These are phyloP conservation scores for Didymella arachidicola DNA, from an alignment of 2,329 filamentous ascomycete species.

Conservation along the genomic window DNA sequence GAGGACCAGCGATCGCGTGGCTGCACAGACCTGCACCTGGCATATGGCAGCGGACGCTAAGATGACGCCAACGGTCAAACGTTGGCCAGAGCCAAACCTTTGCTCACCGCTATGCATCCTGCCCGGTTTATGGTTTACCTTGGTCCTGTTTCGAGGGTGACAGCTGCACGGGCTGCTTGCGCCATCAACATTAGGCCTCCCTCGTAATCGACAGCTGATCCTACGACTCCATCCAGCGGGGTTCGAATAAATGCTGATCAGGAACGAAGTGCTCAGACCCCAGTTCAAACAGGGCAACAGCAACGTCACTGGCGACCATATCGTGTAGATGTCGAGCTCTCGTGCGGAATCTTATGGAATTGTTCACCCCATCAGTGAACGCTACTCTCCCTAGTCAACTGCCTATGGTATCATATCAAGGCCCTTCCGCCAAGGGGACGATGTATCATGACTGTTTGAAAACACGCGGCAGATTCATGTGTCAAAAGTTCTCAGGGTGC, in stretches of 20 bases:
- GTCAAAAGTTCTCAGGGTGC: not conserved
- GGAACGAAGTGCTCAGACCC: not conserved
- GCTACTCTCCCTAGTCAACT: not conserved
- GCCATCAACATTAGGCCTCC: not conserved
- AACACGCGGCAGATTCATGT: not conserved
- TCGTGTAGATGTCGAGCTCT: not conserved
- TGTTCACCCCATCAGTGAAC: not conserved
- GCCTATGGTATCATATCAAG: not conserved
- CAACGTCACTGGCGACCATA: not conserved
- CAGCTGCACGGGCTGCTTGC: not conserved
- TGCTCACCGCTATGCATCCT: not conserved
- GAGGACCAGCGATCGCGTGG: not conserved
- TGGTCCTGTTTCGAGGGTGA: slow-evolving; percentile 1
- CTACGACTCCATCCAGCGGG: not conserved
- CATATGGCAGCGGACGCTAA: slow-evolving; percentile 5
- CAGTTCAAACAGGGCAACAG: not conserved
- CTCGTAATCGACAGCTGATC: not conserved
- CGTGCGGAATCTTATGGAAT: too few species aligned
- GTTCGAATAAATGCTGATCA: not conserved
- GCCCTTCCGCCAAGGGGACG: not conserved
- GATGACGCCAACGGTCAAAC: slow-evolving; percentile 4
- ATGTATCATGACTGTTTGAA: not conserved
- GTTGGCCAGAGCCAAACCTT: slow-evolving; percentile 1
- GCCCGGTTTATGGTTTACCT: not conserved
- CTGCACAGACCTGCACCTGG: slow-evolving; percentile 3